Evolutionary conservation across 345 rosid genomes (phyloP).

Genomic region (Excoecaria cochinchinensis): DNA sequence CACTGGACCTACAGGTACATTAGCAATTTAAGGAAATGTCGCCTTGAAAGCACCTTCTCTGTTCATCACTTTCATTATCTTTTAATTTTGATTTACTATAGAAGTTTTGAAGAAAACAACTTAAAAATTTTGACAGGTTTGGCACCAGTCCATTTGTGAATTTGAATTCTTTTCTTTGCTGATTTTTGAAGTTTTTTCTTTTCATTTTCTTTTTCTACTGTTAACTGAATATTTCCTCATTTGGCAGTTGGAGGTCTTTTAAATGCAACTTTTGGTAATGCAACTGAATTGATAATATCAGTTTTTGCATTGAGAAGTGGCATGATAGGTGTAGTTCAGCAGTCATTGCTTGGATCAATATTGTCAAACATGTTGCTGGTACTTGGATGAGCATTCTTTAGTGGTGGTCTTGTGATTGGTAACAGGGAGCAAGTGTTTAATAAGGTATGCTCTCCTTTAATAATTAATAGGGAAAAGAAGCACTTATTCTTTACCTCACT

Average conservation of each 20-base stretch:
- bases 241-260: constrained; percentile 51
- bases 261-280: constrained; percentile 53
- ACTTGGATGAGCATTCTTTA: constrained; percentile 54
- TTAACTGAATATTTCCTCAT: background rate
- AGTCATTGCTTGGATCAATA: constrained; percentile 51
- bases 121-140: too few relatives aligned
- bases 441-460: constrained; percentile 30
- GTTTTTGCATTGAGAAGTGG: constrained; percentile 41
- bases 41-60: too few relatives aligned
- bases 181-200: too few relatives aligned
- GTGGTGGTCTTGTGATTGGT: constrained; percentile 42
- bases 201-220: background rate
- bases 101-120: too few relatives aligned
- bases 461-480: too few relatives aligned
- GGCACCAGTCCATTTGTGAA: too few relatives aligned
- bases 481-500: background rate
- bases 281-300: constrained; percentile 57
- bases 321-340: constrained; percentile 53
- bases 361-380: constrained; percentile 58
- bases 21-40: too few relatives aligned
- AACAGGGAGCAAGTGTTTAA: constrained; percentile 44
- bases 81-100: too few relatives aligned
- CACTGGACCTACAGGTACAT: too few relatives aligned
- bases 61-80: too few relatives aligned
- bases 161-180: too few relatives aligned